Base-by-base conservation (phyloP, 352 stramenopile genomes). In the Lagenidium sp. region DNA sequence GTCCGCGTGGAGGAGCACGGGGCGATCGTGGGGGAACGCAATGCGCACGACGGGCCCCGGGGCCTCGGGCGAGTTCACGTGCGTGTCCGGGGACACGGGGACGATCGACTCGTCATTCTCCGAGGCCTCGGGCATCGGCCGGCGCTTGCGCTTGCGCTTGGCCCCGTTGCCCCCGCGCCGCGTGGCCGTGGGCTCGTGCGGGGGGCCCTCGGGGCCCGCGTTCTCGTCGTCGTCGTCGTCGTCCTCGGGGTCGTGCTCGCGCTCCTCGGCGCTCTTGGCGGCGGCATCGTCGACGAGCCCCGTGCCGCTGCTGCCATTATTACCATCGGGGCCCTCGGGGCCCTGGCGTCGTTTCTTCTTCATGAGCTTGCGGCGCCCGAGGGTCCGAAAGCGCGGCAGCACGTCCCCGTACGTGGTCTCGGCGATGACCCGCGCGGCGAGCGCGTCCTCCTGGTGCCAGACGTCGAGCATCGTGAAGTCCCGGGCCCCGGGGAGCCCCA, bases 391-490 rank as follows among this genome's bases (percentile, higher is more conserved):
- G 38, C 61, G 60, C 6, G 77, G 71, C n/a, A 55, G 53, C n/a
- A 85, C 67, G 31, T 82, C 66, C 7, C 38, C 55, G 39, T 82
- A 76, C 36, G 77, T 82, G 26, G 72, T 87, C 21, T 85, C 69
- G 0, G 74, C 59, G 23, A 85, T 39, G 25, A 82, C 66, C 2
- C 77, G 67, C 1, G 77, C 57, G 8, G 68, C 63, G 5, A 90
- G 38, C 2, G 43, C 43, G 26, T 82, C 63, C 15, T 82, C 69
- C 2, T 61, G 8, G 46, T 90, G 77, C 77, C 77, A 90, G 1
- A 90, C 77, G 30, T 90, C 77, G 23, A 90, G 54, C 55, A 90
- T 63, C 1, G 72, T 70, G 34, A 82, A 70, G 32, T 90, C 68
- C 1, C 59, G 50, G 1, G 53, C 38, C n/a, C 59, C 40, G 10